Percentiles rank a stretch among this genome's conserved stretches.
These are phyloP conservation scores for Globisporangium recalcitrans DNA, from an alignment of 352 stramenopile species.

Conservation along the genomic window DNA sequence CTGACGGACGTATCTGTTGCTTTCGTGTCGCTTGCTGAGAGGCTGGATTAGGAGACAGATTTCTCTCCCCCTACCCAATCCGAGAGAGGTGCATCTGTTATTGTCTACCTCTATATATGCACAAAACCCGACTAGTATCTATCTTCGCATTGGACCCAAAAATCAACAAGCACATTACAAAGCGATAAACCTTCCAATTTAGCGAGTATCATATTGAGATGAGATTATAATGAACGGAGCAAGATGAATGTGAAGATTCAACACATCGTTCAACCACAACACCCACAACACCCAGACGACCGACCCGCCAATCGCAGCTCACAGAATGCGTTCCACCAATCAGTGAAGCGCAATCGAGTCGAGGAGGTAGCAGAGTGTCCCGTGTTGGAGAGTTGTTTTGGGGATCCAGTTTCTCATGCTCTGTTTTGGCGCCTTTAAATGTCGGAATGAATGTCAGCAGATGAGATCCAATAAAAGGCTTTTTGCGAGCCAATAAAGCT, in stretches of 20 bases:
- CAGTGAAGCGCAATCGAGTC: neutral
- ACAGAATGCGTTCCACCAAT: neutral
- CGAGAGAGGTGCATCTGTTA: neutral
- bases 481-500: neutral
- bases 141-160: neutral
- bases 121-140: neutral
- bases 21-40: constrained; percentile 8
- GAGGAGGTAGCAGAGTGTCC: neutral
- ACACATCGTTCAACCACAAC: neutral
- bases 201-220: neutral
- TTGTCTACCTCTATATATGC: neutral
- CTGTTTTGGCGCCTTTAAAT: neutral
- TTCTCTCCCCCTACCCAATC: constrained; percentile 7
- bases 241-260: neutral
- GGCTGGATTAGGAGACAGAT: neutral
- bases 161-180: neutral
- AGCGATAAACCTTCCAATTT: neutral
- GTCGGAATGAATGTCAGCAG: neutral
- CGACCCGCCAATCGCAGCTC: neutral
- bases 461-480: neutral
- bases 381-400: no score
- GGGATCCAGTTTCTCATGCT: neutral
- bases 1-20: constrained; percentile 1
- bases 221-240: neutral
- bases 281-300: no score